Evolutionary conservation across 108 stramenopile genomes (phyloP), one percentile per base, ranked within the genome.

Genomic region (Nitzschia palea): DNA sequence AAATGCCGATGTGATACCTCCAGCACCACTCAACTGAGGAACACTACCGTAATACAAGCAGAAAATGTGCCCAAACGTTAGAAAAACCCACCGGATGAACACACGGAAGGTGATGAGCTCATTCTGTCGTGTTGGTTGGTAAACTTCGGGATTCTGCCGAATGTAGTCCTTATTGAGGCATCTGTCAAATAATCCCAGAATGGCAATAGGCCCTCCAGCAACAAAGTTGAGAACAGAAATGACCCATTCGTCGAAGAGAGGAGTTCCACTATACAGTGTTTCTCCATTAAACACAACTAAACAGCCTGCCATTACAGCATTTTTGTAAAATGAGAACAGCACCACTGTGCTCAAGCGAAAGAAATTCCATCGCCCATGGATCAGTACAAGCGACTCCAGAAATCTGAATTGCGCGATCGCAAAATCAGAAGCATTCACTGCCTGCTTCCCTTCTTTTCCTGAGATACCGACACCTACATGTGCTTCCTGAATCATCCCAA

Each of bases 291-390:
- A 95, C 40, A 88, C 77, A 55, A 95, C 82, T 50, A 95, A 54
- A 45, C 65, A 64, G 14, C 86, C 84, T 33, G 92, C 91, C 66
- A 97, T 81, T 17, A 95, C 80, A 37, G 97, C 84, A 74, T 99
- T 98, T 75, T 99, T 99, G 91, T 97, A 99, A 78, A 99, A 98
- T 36, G 94, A 93, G 77, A 91, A 99, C 9, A 98, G 74, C 51
- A 98, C 87, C 23, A 94, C 80, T 60, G 86, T 96, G 52, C 82
- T 78, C 64, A 93, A 74, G 47, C 99, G 90, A 35, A 93, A 83
- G 65, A 96, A 98, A 71, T 97, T 87, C 94, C 95, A 96, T 33
- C 97, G 82, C 4, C 99, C 99, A 67, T 99, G 99, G 51, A 95
- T 83, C n/a, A 99, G 84, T 48, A 98, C 61, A 0, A 99, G 85